A percentile compares a stretch with the other conserved stretches of the same genome.
phyloP scores from a whole-genome alignment of 305 asterid species.

The Solanum chacoense region DNA sequence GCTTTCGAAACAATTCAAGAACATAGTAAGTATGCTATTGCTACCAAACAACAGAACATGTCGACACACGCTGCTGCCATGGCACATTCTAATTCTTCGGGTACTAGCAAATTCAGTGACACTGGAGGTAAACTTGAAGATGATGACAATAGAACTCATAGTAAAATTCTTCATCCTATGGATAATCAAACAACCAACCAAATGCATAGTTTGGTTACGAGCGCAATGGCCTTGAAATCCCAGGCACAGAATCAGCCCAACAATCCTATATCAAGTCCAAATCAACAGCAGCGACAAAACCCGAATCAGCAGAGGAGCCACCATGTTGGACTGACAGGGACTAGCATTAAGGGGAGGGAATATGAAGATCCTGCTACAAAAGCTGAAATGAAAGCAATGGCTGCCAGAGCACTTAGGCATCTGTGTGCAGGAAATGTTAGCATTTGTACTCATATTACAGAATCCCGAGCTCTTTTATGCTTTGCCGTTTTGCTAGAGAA shows the following conservation, averaged over 20 bases:
- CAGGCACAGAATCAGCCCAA: slow-evolving; percentile 1
- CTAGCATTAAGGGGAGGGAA: slow-evolving; percentile 38
- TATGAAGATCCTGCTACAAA: slow-evolving; percentile 19
- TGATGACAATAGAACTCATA: slow-evolving; percentile 3
- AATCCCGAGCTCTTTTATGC: slow-evolving; percentile 19
- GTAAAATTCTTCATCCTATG: slow-evolving; percentile 12
- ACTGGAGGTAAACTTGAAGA: not conserved
- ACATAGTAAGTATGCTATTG: slow-evolving; percentile 14
- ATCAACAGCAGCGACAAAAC: slow-evolving; percentile 2
- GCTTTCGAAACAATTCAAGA: slow-evolving; percentile 27
- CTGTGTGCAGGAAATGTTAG: slow-evolving; percentile 13
- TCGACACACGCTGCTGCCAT: slow-evolving; percentile 20
- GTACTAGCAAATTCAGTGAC: not conserved
- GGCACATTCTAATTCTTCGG: slow-evolving; percentile 20
- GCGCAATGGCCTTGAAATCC: slow-evolving; percentile 34
- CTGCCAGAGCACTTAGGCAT: slow-evolving; percentile 23
- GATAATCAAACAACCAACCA: slow-evolving; percentile 25
- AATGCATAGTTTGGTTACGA: slow-evolving; percentile 33
- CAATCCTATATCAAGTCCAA: not conserved
- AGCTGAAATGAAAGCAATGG: slow-evolving; percentile 25
- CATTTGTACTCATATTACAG: slow-evolving; percentile 12
- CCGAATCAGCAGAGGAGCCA: slow-evolving; percentile 13
- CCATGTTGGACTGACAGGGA: slow-evolving; percentile 32
- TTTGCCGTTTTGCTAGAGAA: slow-evolving; percentile 22
- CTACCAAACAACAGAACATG: slow-evolving; percentile 5